Conservation (phyloP, 306 rosid species). For the Prunus armeniaca region DNA sequence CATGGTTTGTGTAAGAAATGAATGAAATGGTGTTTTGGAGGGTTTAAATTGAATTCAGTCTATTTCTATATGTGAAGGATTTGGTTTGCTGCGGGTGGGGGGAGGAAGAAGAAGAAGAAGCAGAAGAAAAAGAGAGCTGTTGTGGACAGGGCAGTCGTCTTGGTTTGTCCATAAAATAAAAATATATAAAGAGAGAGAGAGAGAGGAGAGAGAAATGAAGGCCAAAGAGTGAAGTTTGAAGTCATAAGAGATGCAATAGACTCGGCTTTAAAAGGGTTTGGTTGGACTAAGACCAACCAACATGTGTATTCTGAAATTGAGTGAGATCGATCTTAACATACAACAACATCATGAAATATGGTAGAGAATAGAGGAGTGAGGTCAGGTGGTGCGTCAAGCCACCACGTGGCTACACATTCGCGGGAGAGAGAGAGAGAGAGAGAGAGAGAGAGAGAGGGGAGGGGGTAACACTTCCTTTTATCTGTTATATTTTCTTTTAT, state of each 20-base stretch:
- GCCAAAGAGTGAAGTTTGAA: conserved; percentile 19
- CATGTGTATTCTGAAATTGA: background rate
- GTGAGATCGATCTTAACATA: background rate
- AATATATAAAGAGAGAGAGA: background rate
- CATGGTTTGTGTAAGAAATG: conserved; percentile 9
- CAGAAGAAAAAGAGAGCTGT: background rate
- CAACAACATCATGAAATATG: conserved; percentile 8
- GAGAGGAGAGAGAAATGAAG: conserved; percentile 3
- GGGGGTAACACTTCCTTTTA: too few relatives aligned
- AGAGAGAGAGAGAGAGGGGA: background rate
- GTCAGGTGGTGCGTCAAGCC: conserved; percentile 56
- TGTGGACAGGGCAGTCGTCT: background rate
- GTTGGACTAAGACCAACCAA: conserved; percentile 57
- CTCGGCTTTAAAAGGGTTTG: conserved; percentile 59
- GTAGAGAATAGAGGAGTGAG: conserved; percentile 27
- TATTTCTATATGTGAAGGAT: too few relatives aligned
- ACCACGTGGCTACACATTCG: conserved; percentile 22
- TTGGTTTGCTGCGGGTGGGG: background rate
- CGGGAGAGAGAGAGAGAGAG: background rate
- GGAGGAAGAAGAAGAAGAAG: background rate
- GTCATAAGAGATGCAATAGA: conserved; percentile 47
- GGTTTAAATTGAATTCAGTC: background rate
- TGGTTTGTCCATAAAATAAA: conserved; percentile 18
- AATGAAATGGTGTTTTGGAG: background rate
- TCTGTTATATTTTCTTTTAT: too few relatives aligned